Evolutionary conservation across 2,329 filamentous ascomycete species (phyloP).

Genomic region (Grosmannia serpens): DNA sequence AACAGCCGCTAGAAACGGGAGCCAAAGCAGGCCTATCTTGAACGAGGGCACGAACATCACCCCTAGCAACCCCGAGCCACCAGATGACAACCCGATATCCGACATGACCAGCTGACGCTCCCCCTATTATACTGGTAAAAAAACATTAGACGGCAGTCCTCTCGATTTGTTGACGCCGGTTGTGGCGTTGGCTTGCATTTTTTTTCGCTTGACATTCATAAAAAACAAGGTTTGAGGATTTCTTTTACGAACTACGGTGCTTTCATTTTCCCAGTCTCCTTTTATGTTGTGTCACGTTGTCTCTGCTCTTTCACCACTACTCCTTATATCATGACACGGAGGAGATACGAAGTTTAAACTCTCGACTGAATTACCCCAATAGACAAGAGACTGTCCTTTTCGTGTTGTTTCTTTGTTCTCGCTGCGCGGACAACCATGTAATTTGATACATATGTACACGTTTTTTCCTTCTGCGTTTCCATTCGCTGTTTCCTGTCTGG

Average conservation of each 20-base stretch:
- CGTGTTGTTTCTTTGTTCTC: neutral
- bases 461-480: neutral
- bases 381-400: conserved; percentile 6
- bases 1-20: conserved; percentile 25
- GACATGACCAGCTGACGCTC: neutral
- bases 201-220: neutral
- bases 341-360: conserved; percentile 3
- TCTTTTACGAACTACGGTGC: neutral
- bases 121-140: neutral
- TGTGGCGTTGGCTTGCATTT: neutral
- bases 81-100: neutral
- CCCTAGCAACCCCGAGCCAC: neutral
- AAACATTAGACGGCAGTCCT: neutral
- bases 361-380: conserved; percentile 5
- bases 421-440: conserved; percentile 5
- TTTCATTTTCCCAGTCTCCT: neutral
- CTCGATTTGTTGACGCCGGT: neutral
- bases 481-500: neutral
- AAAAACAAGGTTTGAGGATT: neutral
- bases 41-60: neutral
- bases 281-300: neutral
- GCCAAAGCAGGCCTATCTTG: neutral
- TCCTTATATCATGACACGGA: conserved; percentile 6
- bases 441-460: conserved; percentile 5
- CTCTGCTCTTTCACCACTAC: neutral